These are phyloP conservation scores for Coprinopsis strossmayeri DNA, from an alignment of 768 basidiomycete genomes.

Conservation along the genomic window DNA sequence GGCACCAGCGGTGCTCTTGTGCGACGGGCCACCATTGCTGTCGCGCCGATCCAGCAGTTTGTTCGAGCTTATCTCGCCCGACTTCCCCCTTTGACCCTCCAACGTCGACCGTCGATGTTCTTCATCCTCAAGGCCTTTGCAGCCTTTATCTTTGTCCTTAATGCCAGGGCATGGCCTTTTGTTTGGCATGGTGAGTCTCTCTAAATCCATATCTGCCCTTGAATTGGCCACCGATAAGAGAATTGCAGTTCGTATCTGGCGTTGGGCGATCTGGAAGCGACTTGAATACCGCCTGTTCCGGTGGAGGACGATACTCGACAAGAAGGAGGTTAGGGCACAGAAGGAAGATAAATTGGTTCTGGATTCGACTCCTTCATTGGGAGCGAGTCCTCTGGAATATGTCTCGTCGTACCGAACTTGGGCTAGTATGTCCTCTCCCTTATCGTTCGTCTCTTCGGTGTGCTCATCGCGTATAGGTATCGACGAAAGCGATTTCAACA, in stretches of 20 bases:
- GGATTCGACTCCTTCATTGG: slow-evolving; percentile 44
- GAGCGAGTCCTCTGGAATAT: slow-evolving; percentile 47
- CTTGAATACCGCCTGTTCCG: slow-evolving; percentile 26
- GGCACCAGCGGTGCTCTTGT: too few species aligned
- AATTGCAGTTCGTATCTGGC: slow-evolving; percentile 41
- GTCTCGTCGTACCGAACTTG: slow-evolving; percentile 35
- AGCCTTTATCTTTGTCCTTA: slow-evolving; percentile 50
- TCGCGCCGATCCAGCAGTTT: too few species aligned
- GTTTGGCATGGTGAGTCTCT: slow-evolving; percentile 60
- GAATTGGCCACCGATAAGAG: neutral
- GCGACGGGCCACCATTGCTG: too few species aligned
- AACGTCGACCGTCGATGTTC: too few species aligned
- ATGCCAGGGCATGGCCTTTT: slow-evolving; percentile 55
- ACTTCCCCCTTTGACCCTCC: too few species aligned
- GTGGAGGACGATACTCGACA: slow-evolving; percentile 29
- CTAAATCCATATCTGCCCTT: neutral
- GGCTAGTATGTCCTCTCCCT: slow-evolving; percentile 46
- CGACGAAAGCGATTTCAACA: slow-evolving; percentile 70
- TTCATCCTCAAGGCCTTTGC: slow-evolving; percentile 35
- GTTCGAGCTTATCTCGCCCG: too few species aligned
- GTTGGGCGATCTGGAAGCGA: slow-evolving; percentile 33
- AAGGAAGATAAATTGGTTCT: slow-evolving; percentile 34
- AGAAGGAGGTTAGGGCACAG: slow-evolving; percentile 37
- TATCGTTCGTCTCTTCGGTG: neutral
- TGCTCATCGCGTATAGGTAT: slow-evolving; percentile 31